These are phyloP conservation scores for Macadamia integrifolia DNA, from an alignment of 164 flowering plant species.

Conservation along the genomic window DNA sequence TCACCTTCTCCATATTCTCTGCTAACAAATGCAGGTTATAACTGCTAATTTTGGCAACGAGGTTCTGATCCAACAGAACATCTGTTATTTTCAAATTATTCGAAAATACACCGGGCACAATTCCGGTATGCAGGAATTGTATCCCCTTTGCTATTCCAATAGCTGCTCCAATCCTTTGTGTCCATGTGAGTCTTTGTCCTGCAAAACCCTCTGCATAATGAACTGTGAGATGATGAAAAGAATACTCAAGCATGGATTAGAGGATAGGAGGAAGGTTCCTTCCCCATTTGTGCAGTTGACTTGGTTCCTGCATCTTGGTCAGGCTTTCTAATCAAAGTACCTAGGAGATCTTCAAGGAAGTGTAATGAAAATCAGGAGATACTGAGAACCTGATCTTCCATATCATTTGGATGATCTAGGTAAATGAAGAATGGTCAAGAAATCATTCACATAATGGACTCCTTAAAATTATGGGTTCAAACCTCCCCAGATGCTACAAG, in stretches of 20 bases:
- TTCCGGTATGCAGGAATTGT: conserved; percentile 83
- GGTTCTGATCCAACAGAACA: conserved; percentile 70
- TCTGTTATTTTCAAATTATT: conserved; percentile 74
- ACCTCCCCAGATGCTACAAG: neutral
- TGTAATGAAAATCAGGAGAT: neutral
- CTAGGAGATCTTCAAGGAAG: neutral
- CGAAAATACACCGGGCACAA: conserved; percentile 72
- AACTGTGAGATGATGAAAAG: neutral
- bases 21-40: conserved; percentile 72
- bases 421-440: neutral
- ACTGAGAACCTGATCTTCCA: neutral
- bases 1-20: conserved; percentile 47
- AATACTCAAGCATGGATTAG: neutral
- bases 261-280: neutral
- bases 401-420: neutral
- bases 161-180: conserved; percentile 78
- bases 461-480: neutral
- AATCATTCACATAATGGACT: neutral
- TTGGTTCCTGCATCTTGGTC: neutral
- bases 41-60: conserved; percentile 77
- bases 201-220: conserved; percentile 32
- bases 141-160: conserved; percentile 85
- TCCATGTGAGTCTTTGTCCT: conserved; percentile 55
- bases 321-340: neutral
- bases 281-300: neutral